Evolutionary conservation across 768 basidiomycete genomes (phyloP), one percentile per base, ranked within the genome.

Genomic region (Pulveroboletus sp.): DNA sequence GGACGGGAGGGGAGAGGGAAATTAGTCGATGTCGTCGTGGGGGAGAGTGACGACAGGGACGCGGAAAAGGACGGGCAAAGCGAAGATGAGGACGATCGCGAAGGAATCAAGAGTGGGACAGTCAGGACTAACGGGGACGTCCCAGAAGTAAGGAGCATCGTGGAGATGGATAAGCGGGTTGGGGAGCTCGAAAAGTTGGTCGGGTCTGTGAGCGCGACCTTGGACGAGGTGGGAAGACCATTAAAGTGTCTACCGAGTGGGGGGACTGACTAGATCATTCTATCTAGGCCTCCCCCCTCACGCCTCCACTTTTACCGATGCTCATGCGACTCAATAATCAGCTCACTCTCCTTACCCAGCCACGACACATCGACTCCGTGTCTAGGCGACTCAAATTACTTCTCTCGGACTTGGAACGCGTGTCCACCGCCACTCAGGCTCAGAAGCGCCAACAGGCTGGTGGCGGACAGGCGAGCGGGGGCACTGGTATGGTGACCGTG

Each of bases 321-420:
- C 76, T 97, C 46, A 79, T 80, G 15, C 82, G 89, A 39, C 80
- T 97, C 39, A 92, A 90, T 61, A 81, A 82, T 18, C 93, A 96
- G 64, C 73, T 98, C 21, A 81, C 84, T 7, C 75, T 97, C 14
- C 82, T 99, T 40, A 90, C 95, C 0, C 93, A 97, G 71, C 95
- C 96, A 0, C 83, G 94, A 14, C 93, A 98, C 63, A 85, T 98
- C 43, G 96, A 99, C 68, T 89, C 92, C 10, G 88, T 97, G 54
- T 94, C 94, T 2, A 82, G 95, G 5, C 85, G 95, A 5, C 79
- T 98, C 53, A 99, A 98, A 62, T 73, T 97, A 8, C 79, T 98
- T 15, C 76, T 95, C 12, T 86, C 93, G 1, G 96, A 99, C 68
- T 79, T 99, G 44, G 95, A 98, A 43, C 85, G 94, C 28, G 79